phyloP scores from a whole-genome alignment of 2,329 filamentous ascomycete genomes.

The Cladobotryum mycophilum region DNA sequence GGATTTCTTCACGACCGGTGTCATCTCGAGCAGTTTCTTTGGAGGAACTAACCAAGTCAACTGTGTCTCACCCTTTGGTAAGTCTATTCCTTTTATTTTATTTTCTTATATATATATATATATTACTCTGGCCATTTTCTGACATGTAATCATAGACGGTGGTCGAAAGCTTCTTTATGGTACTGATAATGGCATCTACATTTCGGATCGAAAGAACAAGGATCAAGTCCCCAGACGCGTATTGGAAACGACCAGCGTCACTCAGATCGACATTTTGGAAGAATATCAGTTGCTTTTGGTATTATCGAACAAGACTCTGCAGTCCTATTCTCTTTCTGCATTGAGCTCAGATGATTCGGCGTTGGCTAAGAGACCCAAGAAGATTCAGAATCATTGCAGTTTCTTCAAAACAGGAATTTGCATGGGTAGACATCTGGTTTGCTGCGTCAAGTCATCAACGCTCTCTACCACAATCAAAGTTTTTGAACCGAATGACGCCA shows the following conservation, averaged over 20 bases:
- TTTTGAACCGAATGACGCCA: slow-evolving; percentile 94
- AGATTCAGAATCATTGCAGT: slow-evolving; percentile 94
- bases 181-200: slow-evolving; percentile 88
- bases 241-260: slow-evolving; percentile 79
- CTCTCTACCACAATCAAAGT: slow-evolving; percentile 97
- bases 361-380: slow-evolving; percentile 79
- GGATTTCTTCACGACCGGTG: slow-evolving; percentile 76
- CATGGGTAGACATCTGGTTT: slow-evolving; percentile 87
- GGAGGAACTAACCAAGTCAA: slow-evolving; percentile 75
- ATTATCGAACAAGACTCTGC: slow-evolving; percentile 84
- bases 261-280: slow-evolving; percentile 92
- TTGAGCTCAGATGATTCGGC: slow-evolving; percentile 78
- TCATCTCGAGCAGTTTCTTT: slow-evolving; percentile 56
- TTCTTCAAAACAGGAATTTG: slow-evolving; percentile 99
- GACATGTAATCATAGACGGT: slow-evolving; percentile 55
- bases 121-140: not conserved
- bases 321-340: slow-evolving; percentile 81
- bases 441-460: slow-evolving; percentile 90
- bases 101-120: too few species aligned
- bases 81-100: slow-evolving; percentile 24
- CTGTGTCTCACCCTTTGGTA: slow-evolving; percentile 86
- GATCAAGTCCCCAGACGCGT: slow-evolving; percentile 76
- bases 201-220: slow-evolving; percentile 85
- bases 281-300: slow-evolving; percentile 90
- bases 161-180: slow-evolving; percentile 91